Base-by-base conservation (phyloP, 495 filamentous ascomycete genomes). In the Cairneyella variabilis region DNA sequence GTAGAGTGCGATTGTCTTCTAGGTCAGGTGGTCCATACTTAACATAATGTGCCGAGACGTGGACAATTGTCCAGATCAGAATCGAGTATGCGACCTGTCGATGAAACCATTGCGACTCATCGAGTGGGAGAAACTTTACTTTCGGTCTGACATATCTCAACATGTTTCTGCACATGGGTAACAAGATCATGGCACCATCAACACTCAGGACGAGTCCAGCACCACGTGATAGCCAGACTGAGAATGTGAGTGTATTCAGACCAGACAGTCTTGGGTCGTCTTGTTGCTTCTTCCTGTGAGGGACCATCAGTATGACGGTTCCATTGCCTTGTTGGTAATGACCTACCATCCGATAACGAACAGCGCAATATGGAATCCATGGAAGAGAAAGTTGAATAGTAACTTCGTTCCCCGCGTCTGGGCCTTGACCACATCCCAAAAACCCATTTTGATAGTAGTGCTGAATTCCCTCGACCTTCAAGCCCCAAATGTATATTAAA, bases 31-130 rank as follows among this genome's bases (percentile, higher is more conserved):
- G 45, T n/a, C n/a, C 86, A 69, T 76, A 96, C 90, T 98, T 98
- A 70, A 97, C 90, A 67, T 97, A 99, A 69, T 99, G 93, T 17
- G 82, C 78, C 10, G 76, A 65, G 3, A 82, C 83, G 64, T 99
- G 93, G 21, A 91, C 72, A 36, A 83, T 82, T 22, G 84, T 85
- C 60, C 89, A 99, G 14, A 96, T 64, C 3, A 97, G 76, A 70
- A 97, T 71, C 3, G 88, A 71, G 66, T 97, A 99, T 2, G 95
- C 92, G 16, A 95, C 83, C 68, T 99, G 93, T 30, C 95, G 80
- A 75, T 99, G 93, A 64, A 97, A 95, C 90, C 90, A 99, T 60
- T 90, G 82, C 22, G 87, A 90, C 70, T 99, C 93, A 63, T 99
- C 93, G 10, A 99, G 77, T 7, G 95, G 92, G 12, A 97, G 65